Conservation (phyloP, 306 rosid genomes). For the Castanopsis chinensis region DNA sequence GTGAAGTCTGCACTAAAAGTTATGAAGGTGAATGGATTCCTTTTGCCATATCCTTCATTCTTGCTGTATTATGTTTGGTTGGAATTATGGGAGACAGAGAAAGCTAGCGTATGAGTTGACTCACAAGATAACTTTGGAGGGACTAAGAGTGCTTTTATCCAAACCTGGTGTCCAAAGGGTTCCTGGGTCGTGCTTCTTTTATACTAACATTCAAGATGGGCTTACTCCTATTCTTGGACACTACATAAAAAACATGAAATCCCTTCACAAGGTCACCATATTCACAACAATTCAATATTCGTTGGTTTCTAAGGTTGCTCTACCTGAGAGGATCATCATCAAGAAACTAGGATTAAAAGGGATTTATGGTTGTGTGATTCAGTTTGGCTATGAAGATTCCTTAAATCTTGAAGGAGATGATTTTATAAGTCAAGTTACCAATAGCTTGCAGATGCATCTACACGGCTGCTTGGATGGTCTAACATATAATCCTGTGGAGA, state of each 20-base stretch:
- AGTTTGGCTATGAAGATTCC: constrained; percentile 70
- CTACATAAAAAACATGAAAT: constrained; percentile 64
- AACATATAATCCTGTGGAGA: constrained; percentile 24
- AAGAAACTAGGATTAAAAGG: constrained; percentile 45
- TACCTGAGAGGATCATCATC: constrained; percentile 57
- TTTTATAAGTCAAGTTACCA: constrained; percentile 47
- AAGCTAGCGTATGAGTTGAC: constrained; percentile 59
- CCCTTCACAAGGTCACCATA: constrained; percentile 62
- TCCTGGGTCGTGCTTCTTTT: constrained; percentile 76
- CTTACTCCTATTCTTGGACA: constrained; percentile 70
- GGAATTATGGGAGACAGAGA: constrained; percentile 79
- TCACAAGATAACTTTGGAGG: constrained; percentile 55
- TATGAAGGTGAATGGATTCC: constrained; percentile 91
- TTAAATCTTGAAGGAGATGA: constrained; percentile 45
- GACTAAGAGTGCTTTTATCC: constrained; percentile 51
- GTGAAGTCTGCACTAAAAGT: constrained; percentile 70
- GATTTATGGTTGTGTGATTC: constrained; percentile 62
- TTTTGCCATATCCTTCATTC: constrained; percentile 71
- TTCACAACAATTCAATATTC: constrained; percentile 64
- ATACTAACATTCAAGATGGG: constrained; percentile 67
- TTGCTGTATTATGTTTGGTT: constrained; percentile 77
- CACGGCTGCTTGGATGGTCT: constrained; percentile 1
- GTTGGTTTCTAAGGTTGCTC: constrained; percentile 63
- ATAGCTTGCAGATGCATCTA: constrained; percentile 38
- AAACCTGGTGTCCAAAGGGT: constrained; percentile 53